phyloP scores from a whole-genome alignment of 805 yeast species.

The Candida mattraensis region DNA sequence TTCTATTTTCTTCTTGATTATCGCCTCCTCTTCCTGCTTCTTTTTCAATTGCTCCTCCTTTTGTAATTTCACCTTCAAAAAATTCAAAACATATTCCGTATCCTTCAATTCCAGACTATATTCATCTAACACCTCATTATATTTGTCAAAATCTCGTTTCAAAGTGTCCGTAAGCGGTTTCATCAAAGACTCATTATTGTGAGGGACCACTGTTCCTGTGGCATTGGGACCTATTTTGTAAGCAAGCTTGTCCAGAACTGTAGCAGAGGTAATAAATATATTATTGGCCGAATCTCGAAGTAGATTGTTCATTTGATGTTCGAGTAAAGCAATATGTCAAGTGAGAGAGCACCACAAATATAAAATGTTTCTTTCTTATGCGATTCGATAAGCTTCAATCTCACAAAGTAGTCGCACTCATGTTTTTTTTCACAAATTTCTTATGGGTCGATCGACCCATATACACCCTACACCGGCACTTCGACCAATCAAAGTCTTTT shows the following conservation, averaged over 20 bases:
- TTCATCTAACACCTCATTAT: constrained; percentile 32
- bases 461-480: constrained; percentile 1
- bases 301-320: constrained; percentile 24
- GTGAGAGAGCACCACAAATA: neutral
- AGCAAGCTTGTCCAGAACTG: constrained; percentile 32
- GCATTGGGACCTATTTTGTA: constrained; percentile 27
- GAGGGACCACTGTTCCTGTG: constrained; percentile 27
- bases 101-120: constrained; percentile 29
- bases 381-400: too few species aligned
- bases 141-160: constrained; percentile 26
- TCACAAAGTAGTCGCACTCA: neutral
- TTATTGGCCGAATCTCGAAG: constrained; percentile 34
- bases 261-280: constrained; percentile 34
- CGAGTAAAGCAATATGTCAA: neutral
- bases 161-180: constrained; percentile 27
- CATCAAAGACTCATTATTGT: constrained; percentile 29
- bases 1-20: constrained; percentile 21
- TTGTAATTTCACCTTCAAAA: constrained; percentile 27
- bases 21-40: constrained; percentile 24
- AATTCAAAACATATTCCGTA: constrained; percentile 28
- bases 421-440: neutral
- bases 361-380: neutral
- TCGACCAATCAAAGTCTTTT: constrained; percentile 9
- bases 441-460: constrained; percentile 19
- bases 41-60: constrained; percentile 28